Percentiles rank a stretch among this genome's conserved stretches.
These are phyloP conservation scores for Botrytis sinoallii DNA, from an alignment of 2,329 filamentous ascomycete genomes.

Conservation along the genomic window DNA sequence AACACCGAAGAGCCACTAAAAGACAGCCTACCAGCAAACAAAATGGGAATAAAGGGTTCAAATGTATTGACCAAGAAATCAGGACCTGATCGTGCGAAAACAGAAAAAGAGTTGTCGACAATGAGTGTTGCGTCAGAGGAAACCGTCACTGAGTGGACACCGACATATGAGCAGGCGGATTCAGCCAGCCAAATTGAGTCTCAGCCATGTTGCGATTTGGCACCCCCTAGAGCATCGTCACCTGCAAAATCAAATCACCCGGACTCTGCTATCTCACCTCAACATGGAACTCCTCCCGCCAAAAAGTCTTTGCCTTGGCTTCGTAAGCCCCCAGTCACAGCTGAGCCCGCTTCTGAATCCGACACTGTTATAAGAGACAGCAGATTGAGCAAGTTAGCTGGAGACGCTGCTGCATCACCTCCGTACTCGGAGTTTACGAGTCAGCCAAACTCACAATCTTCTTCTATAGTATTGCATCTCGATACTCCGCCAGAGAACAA, in stretches of 20 bases:
- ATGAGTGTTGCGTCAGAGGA: conserved; percentile 26
- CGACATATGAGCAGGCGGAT: conserved; percentile 22
- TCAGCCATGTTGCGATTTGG: conserved; percentile 4
- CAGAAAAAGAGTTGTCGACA: conserved; percentile 15
- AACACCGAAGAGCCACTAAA: conserved; percentile 16
- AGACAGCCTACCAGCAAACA: conserved; percentile 24
- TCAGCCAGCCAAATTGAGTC: neutral
- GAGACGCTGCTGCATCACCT: conserved; percentile 18
- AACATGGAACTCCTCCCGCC: neutral
- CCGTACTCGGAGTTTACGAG: conserved; percentile 13
- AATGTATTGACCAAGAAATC: conserved; percentile 14
- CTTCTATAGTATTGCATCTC: conserved; percentile 20
- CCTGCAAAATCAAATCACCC: neutral
- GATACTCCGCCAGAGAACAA: conserved; percentile 16
- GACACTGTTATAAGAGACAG: neutral
- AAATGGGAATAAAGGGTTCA: conserved; percentile 21
- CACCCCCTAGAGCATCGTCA: neutral
- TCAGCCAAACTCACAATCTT: conserved; percentile 13
- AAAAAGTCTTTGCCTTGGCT: conserved; percentile 34
- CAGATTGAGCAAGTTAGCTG: neutral
- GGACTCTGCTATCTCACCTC: neutral
- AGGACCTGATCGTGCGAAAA: neutral
- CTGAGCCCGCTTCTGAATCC: conserved; percentile 11
- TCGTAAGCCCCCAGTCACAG: conserved; percentile 24
- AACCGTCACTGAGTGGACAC: conserved; percentile 30